A percentile compares a stretch with the other conserved stretches of the same genome.
These are phyloP conservation scores for Heterobasidion parviporum DNA, from an alignment of 1,284 basidiomycete species.

Conservation along the genomic window DNA sequence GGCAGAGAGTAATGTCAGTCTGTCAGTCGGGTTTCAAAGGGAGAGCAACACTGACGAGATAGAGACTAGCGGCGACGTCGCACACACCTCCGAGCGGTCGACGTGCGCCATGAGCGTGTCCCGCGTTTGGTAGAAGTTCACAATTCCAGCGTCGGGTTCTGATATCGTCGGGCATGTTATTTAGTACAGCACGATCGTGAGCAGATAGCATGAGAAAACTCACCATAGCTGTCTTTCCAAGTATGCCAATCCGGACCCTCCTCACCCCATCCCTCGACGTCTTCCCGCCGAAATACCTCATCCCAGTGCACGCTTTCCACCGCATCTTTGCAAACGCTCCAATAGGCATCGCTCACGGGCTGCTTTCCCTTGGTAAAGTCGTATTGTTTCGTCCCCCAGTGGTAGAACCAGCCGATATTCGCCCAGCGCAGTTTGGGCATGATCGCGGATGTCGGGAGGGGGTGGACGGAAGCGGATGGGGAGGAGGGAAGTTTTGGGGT, in stretches of 20 bases:
- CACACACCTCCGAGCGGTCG: slow-evolving; percentile 83
- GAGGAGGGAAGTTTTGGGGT: slow-evolving; percentile 47
- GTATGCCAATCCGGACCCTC: slow-evolving; percentile 50
- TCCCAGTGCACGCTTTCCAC: slow-evolving; percentile 64
- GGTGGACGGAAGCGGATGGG: slow-evolving; percentile 47
- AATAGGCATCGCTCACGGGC: slow-evolving; percentile 48
- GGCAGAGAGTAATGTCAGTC: too few relatives aligned
- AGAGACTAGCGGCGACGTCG: slow-evolving; percentile 82
- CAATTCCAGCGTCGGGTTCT: slow-evolving; percentile 90
- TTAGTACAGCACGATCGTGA: neutral
- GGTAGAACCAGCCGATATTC: slow-evolving; percentile 88
- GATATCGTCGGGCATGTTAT: neutral
- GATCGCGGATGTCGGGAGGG: slow-evolving; percentile 40
- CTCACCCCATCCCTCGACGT: slow-evolving; percentile 40
- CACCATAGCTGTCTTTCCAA: slow-evolving; percentile 75
- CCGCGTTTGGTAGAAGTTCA: slow-evolving; percentile 84
- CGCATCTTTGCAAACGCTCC: slow-evolving; percentile 51
- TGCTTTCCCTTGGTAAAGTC: slow-evolving; percentile 69
- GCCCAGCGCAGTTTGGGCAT: slow-evolving; percentile 81
- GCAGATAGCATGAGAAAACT: slow-evolving; percentile 3
- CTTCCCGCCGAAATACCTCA: slow-evolving; percentile 39
- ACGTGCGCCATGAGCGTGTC: slow-evolving; percentile 93
- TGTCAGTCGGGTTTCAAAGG: too few relatives aligned
- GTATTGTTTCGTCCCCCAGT: slow-evolving; percentile 91
- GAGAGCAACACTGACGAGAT: slow-evolving; percentile 56